These are phyloP conservation scores for Globisporangium nunn DNA, from an alignment of 352 stramenopile genomes.

Conservation along the genomic window DNA sequence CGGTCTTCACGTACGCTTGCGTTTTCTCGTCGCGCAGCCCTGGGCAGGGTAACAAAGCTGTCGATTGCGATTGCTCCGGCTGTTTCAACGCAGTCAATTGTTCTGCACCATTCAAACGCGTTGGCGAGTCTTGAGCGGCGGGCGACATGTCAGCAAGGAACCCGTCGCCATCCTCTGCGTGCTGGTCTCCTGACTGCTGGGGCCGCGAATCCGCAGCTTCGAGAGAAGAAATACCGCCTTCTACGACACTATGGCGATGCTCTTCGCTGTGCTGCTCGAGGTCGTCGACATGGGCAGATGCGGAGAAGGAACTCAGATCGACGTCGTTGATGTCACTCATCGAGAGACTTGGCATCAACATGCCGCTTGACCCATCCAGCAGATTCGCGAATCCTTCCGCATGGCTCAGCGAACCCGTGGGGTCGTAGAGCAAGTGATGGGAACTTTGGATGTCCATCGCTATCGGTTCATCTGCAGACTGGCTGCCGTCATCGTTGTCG, in stretches of 20 bases:
- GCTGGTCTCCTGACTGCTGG: not conserved
- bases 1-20: constrained; percentile 49
- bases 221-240: not conserved
- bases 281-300: constrained; percentile 2
- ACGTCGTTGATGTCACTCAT: constrained; percentile 60
- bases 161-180: not conserved
- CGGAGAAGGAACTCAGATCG: constrained; percentile 36
- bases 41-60: constrained; percentile 33
- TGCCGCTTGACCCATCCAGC: constrained; percentile 22
- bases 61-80: not conserved
- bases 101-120: not conserved
- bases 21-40: constrained; percentile 61
- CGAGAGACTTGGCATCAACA: constrained; percentile 40
- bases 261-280: not conserved
- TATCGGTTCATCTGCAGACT: not conserved
- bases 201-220: not conserved
- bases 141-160: not conserved
- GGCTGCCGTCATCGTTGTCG: not conserved
- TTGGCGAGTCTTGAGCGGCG: not conserved
- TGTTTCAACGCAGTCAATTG: not conserved
- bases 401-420: constrained; percentile 4
- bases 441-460: constrained; percentile 7
- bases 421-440: constrained; percentile 15
- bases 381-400: constrained; percentile 15
- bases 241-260: not conserved